phyloP scores from a whole-genome alignment of 2,329 filamentous ascomycete species.

The Xylariaceae sp. region DNA sequence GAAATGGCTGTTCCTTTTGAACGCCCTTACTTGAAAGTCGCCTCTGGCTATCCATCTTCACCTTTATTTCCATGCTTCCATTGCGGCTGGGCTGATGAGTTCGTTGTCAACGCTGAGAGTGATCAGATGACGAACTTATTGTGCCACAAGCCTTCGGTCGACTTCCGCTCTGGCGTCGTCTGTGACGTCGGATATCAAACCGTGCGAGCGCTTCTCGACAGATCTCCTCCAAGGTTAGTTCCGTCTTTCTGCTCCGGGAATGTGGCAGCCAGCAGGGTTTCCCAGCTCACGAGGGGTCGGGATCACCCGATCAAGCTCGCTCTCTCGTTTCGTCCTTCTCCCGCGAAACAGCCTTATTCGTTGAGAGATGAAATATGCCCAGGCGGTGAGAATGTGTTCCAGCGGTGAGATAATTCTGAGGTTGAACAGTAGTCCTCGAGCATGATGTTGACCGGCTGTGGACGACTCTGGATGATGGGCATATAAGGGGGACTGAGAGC shows the following conservation, averaged over 20 bases:
- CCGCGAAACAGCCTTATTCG: neutral
- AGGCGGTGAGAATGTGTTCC: conserved; percentile 5
- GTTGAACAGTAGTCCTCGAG: conserved; percentile 2
- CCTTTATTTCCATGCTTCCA: neutral
- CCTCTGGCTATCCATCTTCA: neutral
- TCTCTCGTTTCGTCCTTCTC: neutral
- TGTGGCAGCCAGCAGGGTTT: neutral
- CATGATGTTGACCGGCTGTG: neutral
- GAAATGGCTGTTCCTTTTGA: no score
- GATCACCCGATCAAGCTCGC: conserved; percentile 4
- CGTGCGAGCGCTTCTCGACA: neutral
- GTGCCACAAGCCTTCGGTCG: conserved; percentile 10
- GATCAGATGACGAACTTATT: conserved; percentile 9
- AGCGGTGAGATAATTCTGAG: neutral
- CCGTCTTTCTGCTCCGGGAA: conserved; percentile 10
- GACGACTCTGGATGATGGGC: neutral
- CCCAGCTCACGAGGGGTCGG: conserved; percentile 4
- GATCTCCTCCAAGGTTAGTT: neutral
- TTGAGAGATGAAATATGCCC: neutral
- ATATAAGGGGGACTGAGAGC: conserved; percentile 11
- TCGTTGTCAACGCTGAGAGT: neutral
- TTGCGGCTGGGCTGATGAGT: neutral
- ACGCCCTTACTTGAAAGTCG: neutral
- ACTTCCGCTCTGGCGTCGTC: conserved; percentile 3
- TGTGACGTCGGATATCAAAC: conserved; percentile 10